Evolutionary conservation across 441 rosid genomes (phyloP).

Genomic region (Erodium trifolium): DNA sequence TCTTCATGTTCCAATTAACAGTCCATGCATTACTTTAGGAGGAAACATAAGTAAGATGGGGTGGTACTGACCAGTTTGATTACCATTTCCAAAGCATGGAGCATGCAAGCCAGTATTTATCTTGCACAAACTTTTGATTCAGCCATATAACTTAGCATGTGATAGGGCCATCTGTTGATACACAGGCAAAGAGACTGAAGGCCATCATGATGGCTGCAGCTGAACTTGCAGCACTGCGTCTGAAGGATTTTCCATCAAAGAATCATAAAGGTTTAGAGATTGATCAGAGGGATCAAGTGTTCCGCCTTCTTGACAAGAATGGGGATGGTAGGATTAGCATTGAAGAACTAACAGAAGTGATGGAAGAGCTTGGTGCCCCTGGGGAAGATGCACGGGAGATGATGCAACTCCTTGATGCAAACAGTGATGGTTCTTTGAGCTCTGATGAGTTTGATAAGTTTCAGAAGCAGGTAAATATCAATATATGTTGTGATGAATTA

Average conservation of each 20-base stretch:
- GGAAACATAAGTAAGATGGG: background rate
- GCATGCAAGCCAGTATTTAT: background rate
- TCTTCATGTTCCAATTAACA: background rate
- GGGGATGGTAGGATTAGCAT: conserved; percentile 95
- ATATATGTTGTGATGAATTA: background rate
- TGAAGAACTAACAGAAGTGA: conserved; percentile 87
- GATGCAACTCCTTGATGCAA: conserved; percentile 91
- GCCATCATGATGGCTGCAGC: conserved; percentile 95
- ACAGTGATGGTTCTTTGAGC: conserved; percentile 91
- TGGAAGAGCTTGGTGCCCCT: conserved; percentile 97
- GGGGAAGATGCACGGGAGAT: conserved; percentile 87
- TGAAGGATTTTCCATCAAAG: conserved; percentile 60
- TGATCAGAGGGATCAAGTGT: conserved; percentile 59
- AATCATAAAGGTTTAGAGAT: conserved; percentile 38
- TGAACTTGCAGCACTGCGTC: conserved; percentile 84
- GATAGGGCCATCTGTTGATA: conserved; percentile 13
- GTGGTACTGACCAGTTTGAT: background rate
- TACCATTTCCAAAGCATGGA: background rate
- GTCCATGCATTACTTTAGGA: background rate
- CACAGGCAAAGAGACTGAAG: conserved; percentile 76
- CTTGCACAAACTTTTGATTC: background rate
- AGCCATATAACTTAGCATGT: background rate
- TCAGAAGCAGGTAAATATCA: conserved; percentile 57
- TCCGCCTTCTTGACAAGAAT: conserved; percentile 75
- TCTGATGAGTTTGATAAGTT: conserved; percentile 77